Percentiles rank a stretch among this genome's conserved stretches.
Conservation (phyloP, 352 stramenopile genomes). For the Globisporangium cederbergense region DNA sequence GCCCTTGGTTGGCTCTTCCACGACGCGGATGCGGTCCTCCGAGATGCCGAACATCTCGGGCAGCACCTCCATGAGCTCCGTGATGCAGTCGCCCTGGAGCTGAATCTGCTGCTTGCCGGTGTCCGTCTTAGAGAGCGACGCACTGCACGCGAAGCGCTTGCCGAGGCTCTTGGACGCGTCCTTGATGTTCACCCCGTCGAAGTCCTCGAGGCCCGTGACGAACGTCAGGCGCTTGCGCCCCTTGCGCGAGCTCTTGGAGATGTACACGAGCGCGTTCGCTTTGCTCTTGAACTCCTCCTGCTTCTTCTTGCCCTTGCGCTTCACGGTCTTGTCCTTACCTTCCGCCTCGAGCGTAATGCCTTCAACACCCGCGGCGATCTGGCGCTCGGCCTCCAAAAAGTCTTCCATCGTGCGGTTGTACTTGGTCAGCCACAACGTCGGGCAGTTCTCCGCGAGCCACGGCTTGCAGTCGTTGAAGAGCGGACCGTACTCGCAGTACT, state of each 20-base stretch:
- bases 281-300: constrained; percentile 68
- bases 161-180: constrained; percentile 74
- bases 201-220: constrained; percentile 78
- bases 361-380: constrained; percentile 77
- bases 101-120: constrained; percentile 79
- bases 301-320: constrained; percentile 85
- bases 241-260: constrained; percentile 76
- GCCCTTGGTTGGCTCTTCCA: constrained; percentile 62
- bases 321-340: constrained; percentile 64
- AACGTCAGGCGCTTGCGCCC: constrained; percentile 79
- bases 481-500: constrained; percentile 86
- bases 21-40: constrained; percentile 68
- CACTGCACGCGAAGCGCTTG: constrained; percentile 82
- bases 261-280: constrained; percentile 60
- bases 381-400: constrained; percentile 69
- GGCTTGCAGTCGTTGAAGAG: constrained; percentile 85
- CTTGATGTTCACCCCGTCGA: constrained; percentile 82
- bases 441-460: constrained; percentile 73
- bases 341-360: constrained; percentile 70
- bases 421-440: constrained; percentile 71
- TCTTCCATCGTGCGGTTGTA: constrained; percentile 82
- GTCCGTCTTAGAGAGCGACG: constrained; percentile 75
- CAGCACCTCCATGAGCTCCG: constrained; percentile 69
- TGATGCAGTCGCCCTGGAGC: constrained; percentile 74
- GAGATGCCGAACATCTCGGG: constrained; percentile 75